Evolutionary conservation across 371 early-diverging fungal genomes (phyloP).

Genomic region (Apophysomyces sp.): DNA sequence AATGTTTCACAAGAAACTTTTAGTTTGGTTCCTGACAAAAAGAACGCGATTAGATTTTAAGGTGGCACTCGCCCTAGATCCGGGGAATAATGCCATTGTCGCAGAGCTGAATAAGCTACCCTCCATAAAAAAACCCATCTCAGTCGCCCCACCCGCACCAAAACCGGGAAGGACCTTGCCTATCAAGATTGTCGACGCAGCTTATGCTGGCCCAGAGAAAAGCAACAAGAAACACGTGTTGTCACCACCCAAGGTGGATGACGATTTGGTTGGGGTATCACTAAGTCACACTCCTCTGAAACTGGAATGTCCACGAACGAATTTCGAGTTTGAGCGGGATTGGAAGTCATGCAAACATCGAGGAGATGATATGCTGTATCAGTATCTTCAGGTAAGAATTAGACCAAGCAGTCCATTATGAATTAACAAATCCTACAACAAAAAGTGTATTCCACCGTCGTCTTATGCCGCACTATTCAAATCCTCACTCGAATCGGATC

Average conservation of each 20-base stretch:
- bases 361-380: slow-evolving; percentile 54
- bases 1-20: neutral
- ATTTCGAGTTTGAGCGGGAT: slow-evolving; percentile 76
- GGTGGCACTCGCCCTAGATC: slow-evolving; percentile 64
- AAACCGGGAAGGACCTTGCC: slow-evolving; percentile 18
- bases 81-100: slow-evolving; percentile 62
- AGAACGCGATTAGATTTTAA: slow-evolving; percentile 76
- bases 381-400: slow-evolving; percentile 67
- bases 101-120: slow-evolving; percentile 60
- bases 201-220: slow-evolving; percentile 3
- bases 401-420: neutral
- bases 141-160: neutral
- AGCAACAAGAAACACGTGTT: neutral
- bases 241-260: neutral
- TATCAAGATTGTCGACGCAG: slow-evolving; percentile 32
- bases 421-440: neutral
- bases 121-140: neutral
- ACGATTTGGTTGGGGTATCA: neutral
- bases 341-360: slow-evolving; percentile 64
- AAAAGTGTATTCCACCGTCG: slow-evolving; percentile 49
- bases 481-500: slow-evolving; percentile 71
- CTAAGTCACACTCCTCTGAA: slow-evolving; percentile 7
- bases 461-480: slow-evolving; percentile 59
- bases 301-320: slow-evolving; percentile 48
- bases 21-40: neutral